Percentiles rank a stretch among this genome's conserved stretches.
These are phyloP conservation scores for Onygena corvina DNA, from an alignment of 2,329 filamentous ascomycete genomes.

Conservation along the genomic window DNA sequence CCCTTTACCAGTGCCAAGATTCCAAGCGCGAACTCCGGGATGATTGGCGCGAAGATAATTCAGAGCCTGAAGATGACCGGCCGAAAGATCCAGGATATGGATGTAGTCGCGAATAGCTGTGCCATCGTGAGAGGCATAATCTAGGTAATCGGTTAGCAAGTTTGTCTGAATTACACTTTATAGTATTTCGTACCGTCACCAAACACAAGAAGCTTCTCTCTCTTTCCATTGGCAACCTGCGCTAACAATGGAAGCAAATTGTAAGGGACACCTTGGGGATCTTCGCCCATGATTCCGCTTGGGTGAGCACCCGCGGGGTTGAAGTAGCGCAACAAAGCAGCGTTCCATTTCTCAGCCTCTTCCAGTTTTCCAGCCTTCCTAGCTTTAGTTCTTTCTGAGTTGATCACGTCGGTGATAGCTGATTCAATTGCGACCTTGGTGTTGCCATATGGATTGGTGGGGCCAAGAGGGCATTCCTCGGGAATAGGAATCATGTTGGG, in stretches of 20 bases:
- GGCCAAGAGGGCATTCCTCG: constrained; percentile 87
- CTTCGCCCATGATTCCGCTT: constrained; percentile 93
- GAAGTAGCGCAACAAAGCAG: constrained; percentile 87
- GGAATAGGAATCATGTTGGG: constrained; percentile 98
- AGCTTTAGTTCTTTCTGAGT: constrained; percentile 70
- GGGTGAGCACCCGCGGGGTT: constrained; percentile 94
- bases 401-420: constrained; percentile 83
- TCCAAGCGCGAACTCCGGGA: constrained; percentile 91
- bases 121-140: constrained; percentile 82
- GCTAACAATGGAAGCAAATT: constrained; percentile 90
- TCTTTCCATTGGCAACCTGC: constrained; percentile 88
- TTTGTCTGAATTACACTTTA: not conserved
- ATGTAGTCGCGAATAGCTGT: constrained; percentile 98
- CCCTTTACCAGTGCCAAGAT: constrained; percentile 84
- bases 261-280: constrained; percentile 88
- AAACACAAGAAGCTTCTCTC: constrained; percentile 88
- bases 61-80: constrained; percentile 75
- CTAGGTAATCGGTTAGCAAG: constrained; percentile 35
- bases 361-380: constrained; percentile 64
- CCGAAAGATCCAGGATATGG: constrained; percentile 80
- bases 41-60: constrained; percentile 75
- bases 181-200: constrained; percentile 60
- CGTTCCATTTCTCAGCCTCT: constrained; percentile 75
- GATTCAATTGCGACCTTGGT: constrained; percentile 89
- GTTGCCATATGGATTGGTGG: constrained; percentile 94